Conservation (phyloP, 768 basidiomycete species). For the Boletus fagicola region DNA sequence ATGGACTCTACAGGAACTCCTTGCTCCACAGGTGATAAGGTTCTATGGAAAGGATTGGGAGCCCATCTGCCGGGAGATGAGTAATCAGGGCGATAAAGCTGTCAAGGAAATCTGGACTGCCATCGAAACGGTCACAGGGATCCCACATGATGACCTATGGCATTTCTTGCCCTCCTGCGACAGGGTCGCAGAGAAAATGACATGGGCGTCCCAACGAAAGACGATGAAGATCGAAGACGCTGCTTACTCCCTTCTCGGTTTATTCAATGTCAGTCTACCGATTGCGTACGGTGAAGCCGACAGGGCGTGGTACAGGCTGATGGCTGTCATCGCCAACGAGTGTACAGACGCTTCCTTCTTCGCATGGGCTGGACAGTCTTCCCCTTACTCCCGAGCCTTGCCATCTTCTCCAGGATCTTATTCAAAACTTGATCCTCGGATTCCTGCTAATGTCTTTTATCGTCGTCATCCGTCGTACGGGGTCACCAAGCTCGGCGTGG, state of each 20-base stretch:
- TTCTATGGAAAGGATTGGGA: conserved; percentile 22
- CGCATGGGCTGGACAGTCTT: conserved; percentile 13
- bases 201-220: conserved; percentile 25
- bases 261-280: conserved; percentile 24
- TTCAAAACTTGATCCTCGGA: conserved; percentile 3
- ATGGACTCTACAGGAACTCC: conserved; percentile 22
- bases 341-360: conserved; percentile 14
- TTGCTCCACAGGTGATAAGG: conserved; percentile 14
- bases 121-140: conserved; percentile 13
- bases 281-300: conserved; percentile 27
- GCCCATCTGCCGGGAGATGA: conserved; percentile 9
- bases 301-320: conserved; percentile 23
- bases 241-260: conserved; percentile 25
- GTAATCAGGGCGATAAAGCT: conserved; percentile 6
- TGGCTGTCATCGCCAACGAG: conserved; percentile 13
- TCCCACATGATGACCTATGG: conserved; percentile 11
- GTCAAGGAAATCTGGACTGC: conserved; percentile 9
- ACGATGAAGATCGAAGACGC: conserved; percentile 26
- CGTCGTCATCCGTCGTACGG: conserved; percentile 9
- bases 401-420: conserved; percentile 12
- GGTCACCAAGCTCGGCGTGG: conserved; percentile 14
- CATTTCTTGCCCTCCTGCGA: conserved; percentile 12
- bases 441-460: not conserved
- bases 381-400: conserved; percentile 12
- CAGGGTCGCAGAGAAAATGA: conserved; percentile 20